These are phyloP conservation scores for Silene conica DNA, from an alignment of 148 eudicot genomes.

Conservation along the genomic window DNA sequence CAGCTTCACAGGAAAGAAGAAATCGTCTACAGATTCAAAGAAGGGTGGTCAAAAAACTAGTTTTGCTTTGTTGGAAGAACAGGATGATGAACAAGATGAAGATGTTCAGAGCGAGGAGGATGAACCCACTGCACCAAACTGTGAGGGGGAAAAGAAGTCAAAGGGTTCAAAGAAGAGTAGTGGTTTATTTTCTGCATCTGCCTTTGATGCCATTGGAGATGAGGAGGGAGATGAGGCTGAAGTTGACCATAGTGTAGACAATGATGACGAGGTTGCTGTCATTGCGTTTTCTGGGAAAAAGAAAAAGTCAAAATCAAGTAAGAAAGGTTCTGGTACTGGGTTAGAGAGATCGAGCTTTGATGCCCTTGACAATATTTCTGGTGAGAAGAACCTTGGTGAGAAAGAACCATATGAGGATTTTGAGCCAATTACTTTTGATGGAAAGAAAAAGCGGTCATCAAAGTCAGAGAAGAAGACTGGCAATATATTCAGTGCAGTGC, in stretches of 20 bases:
- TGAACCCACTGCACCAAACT: constrained; percentile 36
- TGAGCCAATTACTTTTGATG: constrained; percentile 41
- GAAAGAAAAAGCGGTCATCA: constrained; percentile 60
- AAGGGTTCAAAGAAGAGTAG: constrained; percentile 30
- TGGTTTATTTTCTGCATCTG: constrained; percentile 9
- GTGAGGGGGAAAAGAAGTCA: constrained; percentile 32
- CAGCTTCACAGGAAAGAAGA: constrained; percentile 25
- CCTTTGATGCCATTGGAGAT: constrained; percentile 35
- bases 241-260: constrained; percentile 35
- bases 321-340: constrained; percentile 26
- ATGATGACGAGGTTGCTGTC: constrained; percentile 29
- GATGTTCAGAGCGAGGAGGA: constrained; percentile 44
- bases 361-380: constrained; percentile 32
- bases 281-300: constrained; percentile 28
- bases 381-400: constrained; percentile 21
- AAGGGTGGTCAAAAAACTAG: constrained; percentile 29
- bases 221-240: constrained; percentile 36
- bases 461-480: constrained; percentile 51
- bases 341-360: constrained; percentile 42
- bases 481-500: constrained; percentile 40
- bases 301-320: constrained; percentile 18
- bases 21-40: constrained; percentile 14
- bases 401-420: constrained; percentile 31
- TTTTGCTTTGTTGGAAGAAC: constrained; percentile 58
- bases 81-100: constrained; percentile 35